A percentile compares a stretch with the other conserved stretches of the same genome.
These are phyloP conservation scores for Helotiales sp. DNA, from an alignment of 2,329 filamentous ascomycete species.

Conservation along the genomic window DNA sequence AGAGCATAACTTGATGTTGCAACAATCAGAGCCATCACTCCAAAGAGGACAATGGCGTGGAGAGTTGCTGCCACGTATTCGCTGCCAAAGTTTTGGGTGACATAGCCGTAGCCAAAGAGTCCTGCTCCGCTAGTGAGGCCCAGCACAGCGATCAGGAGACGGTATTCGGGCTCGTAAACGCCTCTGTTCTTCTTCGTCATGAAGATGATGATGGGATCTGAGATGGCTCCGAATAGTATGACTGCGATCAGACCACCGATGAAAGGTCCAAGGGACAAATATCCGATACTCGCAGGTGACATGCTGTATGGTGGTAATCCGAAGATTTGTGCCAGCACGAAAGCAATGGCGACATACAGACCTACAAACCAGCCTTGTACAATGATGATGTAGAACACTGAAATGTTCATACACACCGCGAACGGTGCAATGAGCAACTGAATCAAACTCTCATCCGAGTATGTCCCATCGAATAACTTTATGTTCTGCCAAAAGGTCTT, in stretches of 20 bases:
- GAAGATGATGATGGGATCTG: conserved; percentile 41
- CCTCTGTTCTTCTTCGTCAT: conserved; percentile 50
- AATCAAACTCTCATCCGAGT: conserved; percentile 39
- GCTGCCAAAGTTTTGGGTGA: conserved; percentile 23
- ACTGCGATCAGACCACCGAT: conserved; percentile 40
- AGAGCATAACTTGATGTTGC: conserved; percentile 38
- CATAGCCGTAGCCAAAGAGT: conserved; percentile 41
- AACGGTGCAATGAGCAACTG: conserved; percentile 44
- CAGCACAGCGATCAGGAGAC: conserved; percentile 40
- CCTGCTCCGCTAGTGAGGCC: conserved; percentile 37
- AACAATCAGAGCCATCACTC: conserved; percentile 33
- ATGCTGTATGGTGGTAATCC: conserved; percentile 47
- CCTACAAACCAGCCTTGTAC: conserved; percentile 44
- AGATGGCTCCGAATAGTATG: conserved; percentile 35
- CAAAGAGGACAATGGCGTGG: conserved; percentile 31
- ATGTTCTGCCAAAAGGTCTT: conserved; percentile 40
- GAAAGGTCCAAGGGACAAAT: conserved; percentile 43
- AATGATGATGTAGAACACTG: conserved; percentile 50
- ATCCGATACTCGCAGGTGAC: conserved; percentile 42
- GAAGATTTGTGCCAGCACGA: conserved; percentile 48
- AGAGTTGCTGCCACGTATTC: conserved; percentile 37
- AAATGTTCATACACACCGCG: conserved; percentile 49
- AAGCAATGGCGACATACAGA: conserved; percentile 44
- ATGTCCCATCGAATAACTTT: conserved; percentile 39
- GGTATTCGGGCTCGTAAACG: conserved; percentile 55